A percentile compares a stretch with the other conserved stretches of the same genome.
Conservation (phyloP, 2,329 filamentous ascomycete genomes). For the Aspergillus sp. region DNA sequence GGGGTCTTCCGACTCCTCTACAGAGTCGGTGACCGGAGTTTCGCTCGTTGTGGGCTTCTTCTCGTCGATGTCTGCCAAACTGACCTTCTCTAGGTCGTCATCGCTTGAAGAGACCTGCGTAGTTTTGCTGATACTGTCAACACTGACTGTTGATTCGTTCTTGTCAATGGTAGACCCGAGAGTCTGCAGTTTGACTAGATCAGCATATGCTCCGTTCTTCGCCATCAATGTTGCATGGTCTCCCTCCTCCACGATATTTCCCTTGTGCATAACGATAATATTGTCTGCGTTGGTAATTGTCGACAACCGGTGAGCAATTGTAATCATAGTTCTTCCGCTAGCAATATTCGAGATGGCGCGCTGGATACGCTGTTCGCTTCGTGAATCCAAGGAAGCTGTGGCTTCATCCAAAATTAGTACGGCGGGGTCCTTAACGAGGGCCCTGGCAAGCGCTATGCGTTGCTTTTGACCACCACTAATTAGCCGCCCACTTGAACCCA, state of each 20-base stretch:
- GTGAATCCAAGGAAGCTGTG: conserved; percentile 38
- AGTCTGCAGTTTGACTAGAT: conserved; percentile 51
- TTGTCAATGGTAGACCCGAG: conserved; percentile 9
- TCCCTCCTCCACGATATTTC: conserved; percentile 35
- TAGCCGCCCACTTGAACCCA: conserved; percentile 28
- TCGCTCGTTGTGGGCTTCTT: conserved; percentile 17
- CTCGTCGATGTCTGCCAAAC: conserved; percentile 14
- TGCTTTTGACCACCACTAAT: conserved; percentile 75
- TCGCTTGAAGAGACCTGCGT: conserved; percentile 27
- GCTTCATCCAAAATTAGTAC: conserved; percentile 57
- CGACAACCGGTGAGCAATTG: conserved; percentile 39
- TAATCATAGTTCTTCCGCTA: conserved; percentile 32
- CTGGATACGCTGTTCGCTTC: conserved; percentile 36
- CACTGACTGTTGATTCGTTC: neutral
- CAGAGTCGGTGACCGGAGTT: conserved; percentile 14
- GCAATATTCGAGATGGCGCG: conserved; percentile 30
- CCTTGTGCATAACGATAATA: conserved; percentile 37
- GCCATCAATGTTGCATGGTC: conserved; percentile 33
- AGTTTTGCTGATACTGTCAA: conserved; percentile 29
- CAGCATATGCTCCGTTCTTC: conserved; percentile 46
- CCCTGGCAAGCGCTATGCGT: conserved; percentile 83
- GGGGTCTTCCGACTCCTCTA: conserved; percentile 28
- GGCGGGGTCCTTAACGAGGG: conserved; percentile 80
- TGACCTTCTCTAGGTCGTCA: conserved; percentile 22
- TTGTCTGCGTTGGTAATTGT: conserved; percentile 39